phyloP scores from a whole-genome alignment of 106 monocot genomes.

The Iris macrosiphon region DNA sequence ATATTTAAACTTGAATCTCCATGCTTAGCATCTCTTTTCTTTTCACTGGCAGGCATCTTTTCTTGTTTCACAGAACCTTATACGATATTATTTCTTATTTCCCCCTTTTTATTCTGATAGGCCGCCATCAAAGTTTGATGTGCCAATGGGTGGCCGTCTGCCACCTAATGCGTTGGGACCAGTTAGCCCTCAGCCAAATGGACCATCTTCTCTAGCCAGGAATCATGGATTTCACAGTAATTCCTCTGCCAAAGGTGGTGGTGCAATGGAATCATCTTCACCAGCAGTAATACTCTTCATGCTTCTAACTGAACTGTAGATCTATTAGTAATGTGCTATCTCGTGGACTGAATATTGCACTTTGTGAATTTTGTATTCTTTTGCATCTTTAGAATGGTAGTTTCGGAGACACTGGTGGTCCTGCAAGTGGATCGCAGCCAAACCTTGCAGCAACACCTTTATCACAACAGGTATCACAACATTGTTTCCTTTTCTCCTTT shows the following conservation, averaged over 20 bases:
- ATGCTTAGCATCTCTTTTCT: no score
- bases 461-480: slow-evolving; percentile 38
- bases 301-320: not conserved
- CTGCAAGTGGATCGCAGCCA: slow-evolving; percentile 35
- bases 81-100: not conserved
- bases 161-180: slow-evolving; percentile 50
- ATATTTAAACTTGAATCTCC: no score
- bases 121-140: slow-evolving; percentile 43
- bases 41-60: no score
- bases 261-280: slow-evolving; percentile 21
- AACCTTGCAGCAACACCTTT: slow-evolving; percentile 19
- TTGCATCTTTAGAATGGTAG: slow-evolving; percentile 28
- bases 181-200: slow-evolving; percentile 38
- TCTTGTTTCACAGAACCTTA: no score
- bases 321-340: not conserved
- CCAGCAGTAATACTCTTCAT: slow-evolving; percentile 35
- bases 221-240: slow-evolving; percentile 36
- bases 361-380: not conserved
- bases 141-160: slow-evolving; percentile 35
- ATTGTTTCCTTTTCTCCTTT: not conserved
- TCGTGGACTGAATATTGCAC: not conserved
- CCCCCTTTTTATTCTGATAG: slow-evolving; percentile 14
- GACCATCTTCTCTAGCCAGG: slow-evolving; percentile 27
- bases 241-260: slow-evolving; percentile 22
- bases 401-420: slow-evolving; percentile 25